phyloP scores from a whole-genome alignment of 805 yeast genomes.

The Myxozyma neotropica region DNA sequence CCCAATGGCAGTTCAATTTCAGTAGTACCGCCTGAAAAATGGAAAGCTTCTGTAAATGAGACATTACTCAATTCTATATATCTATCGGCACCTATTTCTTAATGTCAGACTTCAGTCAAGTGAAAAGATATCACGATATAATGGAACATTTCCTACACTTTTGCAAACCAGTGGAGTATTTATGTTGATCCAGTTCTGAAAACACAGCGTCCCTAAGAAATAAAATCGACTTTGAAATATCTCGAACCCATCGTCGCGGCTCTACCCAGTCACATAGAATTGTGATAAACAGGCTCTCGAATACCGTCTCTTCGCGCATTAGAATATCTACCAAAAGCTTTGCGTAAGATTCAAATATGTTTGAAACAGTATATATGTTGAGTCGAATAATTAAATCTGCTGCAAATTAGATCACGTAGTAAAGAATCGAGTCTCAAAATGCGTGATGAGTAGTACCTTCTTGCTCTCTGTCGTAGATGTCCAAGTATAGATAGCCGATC shows the following conservation, averaged over 20 bases:
- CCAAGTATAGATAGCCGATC: conserved; percentile 38
- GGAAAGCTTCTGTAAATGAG: conserved; percentile 21
- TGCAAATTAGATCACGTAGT: neutral
- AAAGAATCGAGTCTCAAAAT: neutral
- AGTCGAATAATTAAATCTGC: conserved; percentile 24
- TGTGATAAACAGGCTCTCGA: conserved; percentile 15
- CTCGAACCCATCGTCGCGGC: conserved; percentile 30
- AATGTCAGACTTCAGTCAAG: no score
- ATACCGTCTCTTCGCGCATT: neutral
- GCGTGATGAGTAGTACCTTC: conserved; percentile 20
- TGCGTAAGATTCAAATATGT: conserved; percentile 3
- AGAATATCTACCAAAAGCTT: conserved; percentile 15
- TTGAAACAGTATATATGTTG: conserved; percentile 26
- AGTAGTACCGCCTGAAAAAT: conserved; percentile 1
- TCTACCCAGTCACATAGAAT: conserved; percentile 30
- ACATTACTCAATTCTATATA: conserved; percentile 29
- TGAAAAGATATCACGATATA: no score
- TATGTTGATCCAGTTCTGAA: conserved; percentile 14
- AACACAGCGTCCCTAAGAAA: conserved; percentile 16
- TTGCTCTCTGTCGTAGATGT: conserved; percentile 36
- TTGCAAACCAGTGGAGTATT: conserved; percentile 29
- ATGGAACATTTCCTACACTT: conserved; percentile 2
- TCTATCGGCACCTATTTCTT: conserved; percentile 30
- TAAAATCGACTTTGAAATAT: conserved; percentile 17
- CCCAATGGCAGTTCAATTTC: conserved; percentile 38